phyloP scores from a whole-genome alignment of 208 protist species.

The Acanthamoeba castellanii region DNA sequence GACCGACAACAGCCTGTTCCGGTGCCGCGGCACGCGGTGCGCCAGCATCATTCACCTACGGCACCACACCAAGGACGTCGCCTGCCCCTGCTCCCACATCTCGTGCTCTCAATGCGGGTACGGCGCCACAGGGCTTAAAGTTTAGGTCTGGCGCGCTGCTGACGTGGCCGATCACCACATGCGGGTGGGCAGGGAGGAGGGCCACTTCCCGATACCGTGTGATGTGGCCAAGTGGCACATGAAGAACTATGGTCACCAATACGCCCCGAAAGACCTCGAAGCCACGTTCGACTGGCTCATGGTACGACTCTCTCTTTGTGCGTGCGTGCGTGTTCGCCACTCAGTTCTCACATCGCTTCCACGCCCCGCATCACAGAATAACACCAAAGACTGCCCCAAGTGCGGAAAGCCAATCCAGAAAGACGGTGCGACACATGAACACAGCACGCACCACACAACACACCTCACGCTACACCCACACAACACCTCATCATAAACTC shows the following conservation, averaged over 20 bases:
- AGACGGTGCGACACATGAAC: not conserved
- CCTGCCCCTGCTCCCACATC: not conserved
- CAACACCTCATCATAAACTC: too few species aligned
- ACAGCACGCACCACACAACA: too few species aligned
- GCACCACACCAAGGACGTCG: constrained; percentile 5
- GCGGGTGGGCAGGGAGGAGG: not conserved
- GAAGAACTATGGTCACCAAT: not conserved
- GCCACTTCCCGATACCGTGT: not conserved
- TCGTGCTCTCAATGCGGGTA: not conserved
- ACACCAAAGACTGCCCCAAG: constrained; percentile 45
- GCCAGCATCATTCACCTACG: not conserved
- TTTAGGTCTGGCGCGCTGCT: not conserved
- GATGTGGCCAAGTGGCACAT: not conserved
- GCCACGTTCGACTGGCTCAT: not conserved
- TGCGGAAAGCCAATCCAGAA: constrained; percentile 9
- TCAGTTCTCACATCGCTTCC: not conserved
- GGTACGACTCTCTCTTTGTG: not conserved
- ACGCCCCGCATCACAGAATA: not conserved
- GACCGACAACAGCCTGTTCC: not conserved
- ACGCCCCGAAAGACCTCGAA: not conserved
- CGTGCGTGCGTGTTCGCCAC: not conserved
- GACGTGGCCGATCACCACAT: not conserved
- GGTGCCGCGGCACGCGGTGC: not conserved
- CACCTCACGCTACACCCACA: too few species aligned
- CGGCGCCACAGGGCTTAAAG: not conserved